Base-by-base conservation (phyloP, 805 yeast genomes). In the Candida lessepsii region DNA sequence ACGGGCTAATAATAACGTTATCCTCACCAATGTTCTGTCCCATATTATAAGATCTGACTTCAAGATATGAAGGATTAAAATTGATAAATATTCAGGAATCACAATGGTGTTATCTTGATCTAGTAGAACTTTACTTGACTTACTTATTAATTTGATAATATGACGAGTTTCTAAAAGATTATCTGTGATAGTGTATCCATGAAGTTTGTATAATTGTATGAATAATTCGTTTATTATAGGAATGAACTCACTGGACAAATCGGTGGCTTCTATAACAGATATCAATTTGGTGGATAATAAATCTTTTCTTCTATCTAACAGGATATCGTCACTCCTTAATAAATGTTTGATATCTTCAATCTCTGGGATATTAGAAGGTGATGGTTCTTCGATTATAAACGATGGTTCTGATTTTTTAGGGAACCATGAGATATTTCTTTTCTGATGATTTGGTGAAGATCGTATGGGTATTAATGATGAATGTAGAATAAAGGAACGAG, bases 11-110 rank as follows among this genome's bases (percentile, higher is more conserved):
- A 67, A 45, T 6, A 57, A 61, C 5, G 61, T 53, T 0, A 65
- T 46, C 20, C 50, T 48, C 1, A 58, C 60, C 31, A 63, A 46
- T 3, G 56, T 39, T 13, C 42, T 40, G 1, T 56, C 38, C 2
- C 64, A 51, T 4, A 56, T 16, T 2, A 28, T 33, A 9, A 40
- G 16, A 4, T 43, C 27, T 7, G 48, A 36, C 32, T 46, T 41
- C 16, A 57, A 39, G 19, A 59, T 46, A 15, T 46, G 36, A 23
- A 45, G 50, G 2, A 63, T 56, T 24, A 64, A 30, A 2, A 53
- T 32, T 1, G 60, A 52, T 44, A 65, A 44, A 47, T 48, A 66
- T 37, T 53, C 53, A 2, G 72, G 70, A 9, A 58, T 51, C 46
- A 30, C 56, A 8, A 31, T 24, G 3, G 13, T 18, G 2, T 26